Evolutionary conservation across 495 filamentous ascomycete species (phyloP).

Genomic region (Elasticomyces elasticus): DNA sequence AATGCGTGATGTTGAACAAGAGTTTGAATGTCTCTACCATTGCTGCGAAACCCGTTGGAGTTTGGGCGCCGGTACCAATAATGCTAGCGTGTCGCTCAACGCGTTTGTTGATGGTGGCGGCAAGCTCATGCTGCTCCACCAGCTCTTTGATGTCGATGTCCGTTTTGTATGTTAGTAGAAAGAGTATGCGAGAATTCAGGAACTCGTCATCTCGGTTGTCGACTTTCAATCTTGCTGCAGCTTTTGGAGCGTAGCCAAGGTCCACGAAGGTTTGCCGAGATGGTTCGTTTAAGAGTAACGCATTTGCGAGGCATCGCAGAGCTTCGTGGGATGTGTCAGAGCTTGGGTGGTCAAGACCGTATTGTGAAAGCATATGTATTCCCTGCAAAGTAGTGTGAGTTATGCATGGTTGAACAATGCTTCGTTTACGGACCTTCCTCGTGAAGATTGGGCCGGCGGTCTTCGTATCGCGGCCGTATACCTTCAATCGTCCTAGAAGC

Average conservation of each 20-base stretch:
- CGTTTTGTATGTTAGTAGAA: constrained; percentile 78
- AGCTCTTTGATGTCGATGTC: constrained; percentile 56
- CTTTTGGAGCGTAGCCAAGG: constrained; percentile 59
- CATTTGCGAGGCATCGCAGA: constrained; percentile 78
- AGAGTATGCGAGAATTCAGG: constrained; percentile 68
- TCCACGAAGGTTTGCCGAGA: constrained; percentile 76
- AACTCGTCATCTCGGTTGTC: constrained; percentile 84
- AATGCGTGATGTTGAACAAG: constrained; percentile 75
- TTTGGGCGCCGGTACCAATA: constrained; percentile 18
- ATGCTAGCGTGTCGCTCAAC: constrained; percentile 20
- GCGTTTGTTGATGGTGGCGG: constrained; percentile 52
- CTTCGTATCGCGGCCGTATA: constrained; percentile 60
- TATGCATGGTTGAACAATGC: background rate
- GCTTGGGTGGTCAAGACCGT: constrained; percentile 54
- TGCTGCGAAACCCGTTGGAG: constrained; percentile 66
- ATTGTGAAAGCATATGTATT: constrained; percentile 57
- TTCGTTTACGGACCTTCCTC: constrained; percentile 46
- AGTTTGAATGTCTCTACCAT: constrained; percentile 78
- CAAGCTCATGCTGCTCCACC: constrained; percentile 59
- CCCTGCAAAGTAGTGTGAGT: constrained; percentile 43
- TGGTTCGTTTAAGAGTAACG: constrained; percentile 58
- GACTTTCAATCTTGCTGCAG: constrained; percentile 62
- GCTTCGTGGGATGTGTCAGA: constrained; percentile 60
- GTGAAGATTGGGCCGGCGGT: constrained; percentile 75
- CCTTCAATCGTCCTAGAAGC: constrained; percentile 61